Evolutionary conservation across 106 monocot genomes (phyloP), one percentile per base, ranked within the genome.

Genomic region (Ottelia alismoides): DNA sequence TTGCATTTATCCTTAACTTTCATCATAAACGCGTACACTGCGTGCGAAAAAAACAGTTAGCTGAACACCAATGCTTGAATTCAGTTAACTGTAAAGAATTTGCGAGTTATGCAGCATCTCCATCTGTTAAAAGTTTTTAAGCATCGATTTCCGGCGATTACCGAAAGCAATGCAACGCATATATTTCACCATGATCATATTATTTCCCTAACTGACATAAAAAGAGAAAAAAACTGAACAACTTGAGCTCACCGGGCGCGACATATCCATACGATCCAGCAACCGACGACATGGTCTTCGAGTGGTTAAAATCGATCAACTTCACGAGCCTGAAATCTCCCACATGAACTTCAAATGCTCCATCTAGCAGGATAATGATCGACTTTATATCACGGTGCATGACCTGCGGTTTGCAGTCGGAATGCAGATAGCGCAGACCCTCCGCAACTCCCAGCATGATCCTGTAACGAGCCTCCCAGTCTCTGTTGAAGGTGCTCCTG

Each of bases 21-120:
- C 89, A 90, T 90, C 24, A 84, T 84, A 65, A 84, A 90, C 31
- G 89, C 89, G 64, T 84, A 84, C 60, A 84, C 89, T 90, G n/a
- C n/a, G n/a, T n/a, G n/a, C n/a, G 76, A 44, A 72, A 56, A 20
- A 68, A 27, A 27, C 30, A 64, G 9, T 49, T 19, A 18, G 20
- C 19, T 20, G n/a, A 49, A 28, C 16, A 54, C 9, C 26, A 54
- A n/a, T n/a, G n/a, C n/a, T n/a, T n/a, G n/a, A n/a, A n/a, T n/a
- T n/a, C n/a, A n/a, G n/a, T n/a, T n/a, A n/a, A n/a, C n/a, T n/a
- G n/a, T n/a, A n/a, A n/a, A n/a, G n/a, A n/a, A n/a, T n/a, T n/a
- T n/a, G n/a, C n/a, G n/a, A n/a, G n/a, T n/a, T n/a, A n/a, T n/a
- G n/a, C n/a, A n/a, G n/a, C n/a, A n/a, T n/a, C n/a, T n/a, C n/a